Base-by-base conservation (phyloP, 805 yeast species). In the Metschnikowia sp. region DNA sequence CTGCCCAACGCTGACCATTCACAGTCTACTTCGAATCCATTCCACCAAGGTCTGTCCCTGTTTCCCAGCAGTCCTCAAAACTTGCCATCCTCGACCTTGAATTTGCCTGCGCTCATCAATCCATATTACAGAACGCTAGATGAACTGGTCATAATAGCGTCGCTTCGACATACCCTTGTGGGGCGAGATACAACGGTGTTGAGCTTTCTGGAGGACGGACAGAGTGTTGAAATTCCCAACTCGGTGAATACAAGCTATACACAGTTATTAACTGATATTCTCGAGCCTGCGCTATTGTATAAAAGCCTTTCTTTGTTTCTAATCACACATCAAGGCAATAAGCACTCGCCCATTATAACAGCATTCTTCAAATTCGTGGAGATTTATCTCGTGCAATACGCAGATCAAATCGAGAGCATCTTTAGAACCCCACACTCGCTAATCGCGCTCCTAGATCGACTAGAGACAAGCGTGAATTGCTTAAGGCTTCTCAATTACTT, bases 281-380 rank as follows among this genome's bases (percentile, higher is more conserved):
- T 84, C 36, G 97, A 90, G 62, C 85, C 89, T 1, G 92, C 88
- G 0, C 64, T 90, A 32, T 65, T 89, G 3, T 88, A 78, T 64
- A 74, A 76, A 43, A 62, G 69, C 37, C 63, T 88, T 32, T 63
- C 61, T 4, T 47, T 43, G 12, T 55, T 59, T 18, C 52, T 75
- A 10, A 68, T 55, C 19, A 42, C 57, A 37, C 62, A 52, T 12
- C 64, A 53, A 55, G 65, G 49, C 47, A 57, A 55, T 4, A 54
- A 59, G 18, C 51, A 61, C 22, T 77, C 85, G 3, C 83, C 86
- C 8, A 73, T 85, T 12, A 79, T 79, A 50, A 81, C 80, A 34
- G 86, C 96, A 1, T 78, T 84, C 38, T 50, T 76, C 6, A 70
- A 83, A 13, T 74, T 75, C 28, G 61, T 83, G 4, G 75, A 75